Base-by-base conservation (phyloP, 768 basidiomycete genomes). In the Serendipita vermifera region DNA sequence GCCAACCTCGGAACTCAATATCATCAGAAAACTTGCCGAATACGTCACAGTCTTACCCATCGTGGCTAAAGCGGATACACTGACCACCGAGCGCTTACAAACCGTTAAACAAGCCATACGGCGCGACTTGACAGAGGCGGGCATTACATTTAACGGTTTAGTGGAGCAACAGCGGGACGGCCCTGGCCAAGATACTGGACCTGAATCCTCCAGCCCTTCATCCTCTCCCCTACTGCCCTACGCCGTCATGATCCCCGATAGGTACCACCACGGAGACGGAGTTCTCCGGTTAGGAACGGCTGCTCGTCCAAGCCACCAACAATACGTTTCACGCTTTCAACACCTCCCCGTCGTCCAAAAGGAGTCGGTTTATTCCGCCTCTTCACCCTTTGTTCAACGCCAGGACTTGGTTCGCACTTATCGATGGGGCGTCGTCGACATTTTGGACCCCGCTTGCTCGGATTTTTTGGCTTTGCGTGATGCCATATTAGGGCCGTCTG, bases 231-330 rank as follows among this genome's bases (percentile, higher is more conserved):
- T 58, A 57, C 75, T 88, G 55, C 87, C 87, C n/a, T 88, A 86
- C 69, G 84, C 87, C 14, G 77, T 89, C 65, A 80, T 87, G 63
- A 83, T 87, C 5, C 87, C 87, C 17, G 87, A 89, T 69, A 74
- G 77, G 56, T 89, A 87, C 69, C 84, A 85, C 53, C 85, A 88
- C 69, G 85, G 83, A 67, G 87, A 88, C 64, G 87, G 87, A 7
- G 81, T 87, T 55, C 3, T 5, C 2, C 26, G 51, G n/a, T 9
- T 31, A 6, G 39, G 39, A 9, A 26, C 39, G 17, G 9, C 15
- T 20, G 17, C 39, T 26, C n/a, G 11, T 38, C 17, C 39, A n/a
- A 41, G 17, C 17, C 17, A 41, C 39, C 9, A 20, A 7, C 17
- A 41, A 41, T 41, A 17, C 15, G 17, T 5, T 6, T n/a, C 39